Evolutionary conservation across 345 rosid genomes (phyloP).

Genomic region (Jatropha curcas): DNA sequence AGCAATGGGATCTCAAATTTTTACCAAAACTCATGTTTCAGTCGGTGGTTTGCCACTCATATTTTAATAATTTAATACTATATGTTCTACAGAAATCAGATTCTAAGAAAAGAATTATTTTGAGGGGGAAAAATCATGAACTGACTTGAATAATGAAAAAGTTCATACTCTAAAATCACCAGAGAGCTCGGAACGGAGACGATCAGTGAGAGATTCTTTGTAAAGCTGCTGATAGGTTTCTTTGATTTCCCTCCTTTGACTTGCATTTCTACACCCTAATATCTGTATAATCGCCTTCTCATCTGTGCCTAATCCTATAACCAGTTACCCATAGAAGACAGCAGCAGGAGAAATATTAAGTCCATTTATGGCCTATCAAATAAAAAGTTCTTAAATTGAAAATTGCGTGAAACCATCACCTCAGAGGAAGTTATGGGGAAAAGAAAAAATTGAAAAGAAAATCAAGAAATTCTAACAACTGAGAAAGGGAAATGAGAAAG

Average conservation of each 20-base stretch:
- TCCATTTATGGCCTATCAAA: not conserved
- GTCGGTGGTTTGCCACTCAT: not conserved
- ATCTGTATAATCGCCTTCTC: slow-evolving; percentile 58
- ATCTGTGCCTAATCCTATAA: slow-evolving; percentile 74
- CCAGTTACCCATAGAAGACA: slow-evolving; percentile 4
- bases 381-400: not conserved
- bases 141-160: not conserved
- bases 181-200: slow-evolving; percentile 64
- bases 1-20: not conserved
- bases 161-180: slow-evolving; percentile 72
- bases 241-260: slow-evolving; percentile 65
- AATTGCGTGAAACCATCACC: not conserved
- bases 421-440: not conserved
- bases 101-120: not conserved
- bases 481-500: not conserved
- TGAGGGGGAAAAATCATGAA: not conserved
- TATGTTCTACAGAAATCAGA: not conserved
- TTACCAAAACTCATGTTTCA: not conserved
- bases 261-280: slow-evolving; percentile 70
- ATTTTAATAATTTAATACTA: no score
- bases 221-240: slow-evolving; percentile 63
- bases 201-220: slow-evolving; percentile 58
- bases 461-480: slow-evolving; percentile 8
- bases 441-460: not conserved
- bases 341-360: not conserved